Evolutionary conservation across 228 moss, liverwort and hornwort genomes (phyloP).

Genomic region (Sphagnum fallax): DNA sequence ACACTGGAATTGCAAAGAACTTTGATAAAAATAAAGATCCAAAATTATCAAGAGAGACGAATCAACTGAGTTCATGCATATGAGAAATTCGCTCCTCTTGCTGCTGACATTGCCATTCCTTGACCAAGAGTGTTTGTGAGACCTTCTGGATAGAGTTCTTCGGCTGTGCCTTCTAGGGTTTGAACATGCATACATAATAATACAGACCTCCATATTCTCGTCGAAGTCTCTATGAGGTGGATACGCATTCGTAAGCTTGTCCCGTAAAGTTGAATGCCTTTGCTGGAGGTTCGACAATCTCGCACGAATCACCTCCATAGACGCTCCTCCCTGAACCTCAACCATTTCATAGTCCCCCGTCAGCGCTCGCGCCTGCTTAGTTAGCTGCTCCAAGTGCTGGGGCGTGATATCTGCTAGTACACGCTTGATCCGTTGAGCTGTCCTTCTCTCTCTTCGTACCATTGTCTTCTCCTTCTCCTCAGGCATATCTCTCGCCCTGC

Average conservation of each 20-base stretch:
- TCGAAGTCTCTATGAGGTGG: conserved; percentile 29
- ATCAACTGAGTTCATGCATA: not conserved
- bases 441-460: conserved; percentile 53
- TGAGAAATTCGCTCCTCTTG: conserved; percentile 1
- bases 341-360: conserved; percentile 46
- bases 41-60: too few relatives aligned
- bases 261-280: conserved; percentile 41
- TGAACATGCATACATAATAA: too few relatives aligned
- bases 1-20: too few relatives aligned
- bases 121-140: too few relatives aligned
- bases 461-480: conserved; percentile 72
- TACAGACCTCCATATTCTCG: conserved; percentile 27
- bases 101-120: not conserved
- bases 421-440: conserved; percentile 68
- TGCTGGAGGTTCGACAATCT: conserved; percentile 45
- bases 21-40: too few relatives aligned
- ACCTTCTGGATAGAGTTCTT: too few relatives aligned
- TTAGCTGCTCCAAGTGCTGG: conserved; percentile 80
- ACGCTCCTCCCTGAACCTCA: conserved; percentile 30
- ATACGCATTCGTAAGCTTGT: conserved; percentile 38
- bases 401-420: conserved; percentile 75
- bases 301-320: conserved; percentile 31
- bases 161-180: too few relatives aligned
- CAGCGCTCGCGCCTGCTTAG: conserved; percentile 75
- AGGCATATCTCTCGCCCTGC: conserved; percentile 19